Percentiles rank a stretch among this genome's conserved stretches.
Conservation (phyloP, 208 protist species). For the Trypanosoma boissoni region DNA sequence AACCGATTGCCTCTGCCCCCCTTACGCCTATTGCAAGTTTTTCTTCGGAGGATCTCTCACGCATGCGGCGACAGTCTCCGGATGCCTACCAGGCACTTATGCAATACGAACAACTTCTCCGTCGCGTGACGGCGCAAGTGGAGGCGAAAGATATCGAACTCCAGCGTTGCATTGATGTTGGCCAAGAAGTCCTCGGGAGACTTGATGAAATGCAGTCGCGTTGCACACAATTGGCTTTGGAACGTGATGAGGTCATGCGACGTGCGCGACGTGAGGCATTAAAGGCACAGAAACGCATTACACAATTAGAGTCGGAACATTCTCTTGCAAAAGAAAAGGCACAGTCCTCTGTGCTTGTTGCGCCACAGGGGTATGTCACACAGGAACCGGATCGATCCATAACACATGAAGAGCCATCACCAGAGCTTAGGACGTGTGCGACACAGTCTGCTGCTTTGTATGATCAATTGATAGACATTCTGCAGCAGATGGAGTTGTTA, state of each 20-base stretch:
- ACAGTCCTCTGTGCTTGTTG: no score
- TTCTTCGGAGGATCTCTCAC: conserved; percentile 22
- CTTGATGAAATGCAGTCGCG: conserved; percentile 53
- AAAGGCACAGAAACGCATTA: neutral
- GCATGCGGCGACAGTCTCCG: conserved; percentile 6
- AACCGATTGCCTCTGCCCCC: neutral
- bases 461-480: no score
- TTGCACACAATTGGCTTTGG: conserved; percentile 42
- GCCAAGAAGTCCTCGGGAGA: conserved; percentile 68
- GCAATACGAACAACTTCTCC: conserved; percentile 36
- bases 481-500: no score
- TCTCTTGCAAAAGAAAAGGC: no score
- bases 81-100: conserved; percentile 38
- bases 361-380: no score
- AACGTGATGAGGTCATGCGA: conserved; percentile 37
- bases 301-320: no score
- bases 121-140: conserved; percentile 24
- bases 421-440: no score
- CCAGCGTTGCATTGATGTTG: conserved; percentile 68
- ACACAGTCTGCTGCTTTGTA: no score
- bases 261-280: conserved; percentile 1
- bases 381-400: no score
- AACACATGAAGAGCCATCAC: no score
- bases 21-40: conserved; percentile 29
- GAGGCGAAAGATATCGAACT: conserved; percentile 71